A percentile compares a stretch with the other conserved stretches of the same genome.
Conservation (phyloP, 2,329 filamentous ascomycete species). For the Calycina marina region DNA sequence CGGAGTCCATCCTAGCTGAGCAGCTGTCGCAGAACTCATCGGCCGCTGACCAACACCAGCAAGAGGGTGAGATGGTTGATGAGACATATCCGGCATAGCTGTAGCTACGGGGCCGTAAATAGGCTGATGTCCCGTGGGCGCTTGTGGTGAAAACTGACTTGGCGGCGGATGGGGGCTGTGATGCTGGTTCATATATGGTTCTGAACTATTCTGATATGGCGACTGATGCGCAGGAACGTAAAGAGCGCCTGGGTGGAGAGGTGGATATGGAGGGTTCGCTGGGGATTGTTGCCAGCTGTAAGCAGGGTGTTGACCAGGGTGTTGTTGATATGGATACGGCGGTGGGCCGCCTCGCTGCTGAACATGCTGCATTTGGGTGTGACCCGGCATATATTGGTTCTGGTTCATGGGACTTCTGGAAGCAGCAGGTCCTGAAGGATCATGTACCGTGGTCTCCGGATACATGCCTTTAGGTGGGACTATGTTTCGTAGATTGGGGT, state of each 20-base stretch:
- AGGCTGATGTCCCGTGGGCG: constrained; percentile 8
- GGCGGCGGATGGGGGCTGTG: constrained; percentile 16
- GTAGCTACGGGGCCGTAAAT: constrained; percentile 23
- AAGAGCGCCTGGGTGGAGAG: constrained; percentile 26
- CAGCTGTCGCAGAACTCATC: constrained; percentile 7
- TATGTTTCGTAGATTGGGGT: constrained; percentile 68
- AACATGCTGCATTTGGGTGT: constrained; percentile 26
- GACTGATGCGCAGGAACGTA: constrained; percentile 20
- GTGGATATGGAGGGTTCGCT: constrained; percentile 33
- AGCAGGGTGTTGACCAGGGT: constrained; percentile 27
- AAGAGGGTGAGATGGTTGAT: constrained; percentile 19
- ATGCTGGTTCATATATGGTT: constrained; percentile 17
- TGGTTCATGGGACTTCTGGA: constrained; percentile 57
- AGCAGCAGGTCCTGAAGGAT: constrained; percentile 67
- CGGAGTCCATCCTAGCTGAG: constrained; percentile 11
- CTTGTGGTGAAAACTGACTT: constrained; percentile 8
- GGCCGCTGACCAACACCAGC: constrained; percentile 13
- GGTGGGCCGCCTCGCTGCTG: constrained; percentile 3
- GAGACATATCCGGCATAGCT: constrained; percentile 22
- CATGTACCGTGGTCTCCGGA: constrained; percentile 85
- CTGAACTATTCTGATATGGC: constrained; percentile 14
- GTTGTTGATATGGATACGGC: constrained; percentile 23
- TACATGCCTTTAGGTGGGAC: constrained; percentile 89
- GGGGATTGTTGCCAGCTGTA: constrained; percentile 43
- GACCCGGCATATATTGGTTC: constrained; percentile 29